Evolutionary conservation across 2,329 filamentous ascomycete genomes (phyloP).

Genomic region (Ophiosphaerella narmari): DNA sequence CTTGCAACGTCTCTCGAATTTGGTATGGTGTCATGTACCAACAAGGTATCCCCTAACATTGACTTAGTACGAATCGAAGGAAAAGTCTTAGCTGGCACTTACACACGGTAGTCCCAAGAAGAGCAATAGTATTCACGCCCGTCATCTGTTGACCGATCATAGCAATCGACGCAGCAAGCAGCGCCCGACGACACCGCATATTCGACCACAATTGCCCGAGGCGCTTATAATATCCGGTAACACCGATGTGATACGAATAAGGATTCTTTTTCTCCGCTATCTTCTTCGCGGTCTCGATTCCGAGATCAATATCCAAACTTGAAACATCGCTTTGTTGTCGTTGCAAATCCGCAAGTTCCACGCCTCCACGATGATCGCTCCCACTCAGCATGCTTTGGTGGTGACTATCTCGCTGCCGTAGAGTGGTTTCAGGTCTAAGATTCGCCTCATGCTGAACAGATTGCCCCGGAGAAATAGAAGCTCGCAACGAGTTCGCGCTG

Average conservation of each 20-base stretch:
- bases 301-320: slow-evolving; percentile 13
- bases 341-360: slow-evolving; percentile 4
- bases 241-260: slow-evolving; percentile 26
- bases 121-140: slow-evolving; percentile 20
- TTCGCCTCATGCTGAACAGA: not conserved
- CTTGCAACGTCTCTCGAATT: slow-evolving; percentile 4
- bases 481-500: not conserved
- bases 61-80: no score
- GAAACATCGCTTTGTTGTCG: slow-evolving; percentile 9
- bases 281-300: not conserved
- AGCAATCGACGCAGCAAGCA: slow-evolving; percentile 18
- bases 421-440: not conserved
- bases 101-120: slow-evolving; percentile 21
- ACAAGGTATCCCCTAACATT: no score
- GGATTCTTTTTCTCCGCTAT: slow-evolving; percentile 14
- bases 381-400: slow-evolving; percentile 2
- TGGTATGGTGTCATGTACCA: not conserved
- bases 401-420: slow-evolving; percentile 8
- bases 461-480: not conserved
- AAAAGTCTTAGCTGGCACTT: not conserved
- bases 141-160: slow-evolving; percentile 24
- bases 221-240: slow-evolving; percentile 26
- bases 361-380: not conserved
- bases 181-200: slow-evolving; percentile 20
- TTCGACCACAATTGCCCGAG: slow-evolving; percentile 20